Conservation (phyloP, 139 green algal genomes). For the Nannochloris sp. region DNA sequence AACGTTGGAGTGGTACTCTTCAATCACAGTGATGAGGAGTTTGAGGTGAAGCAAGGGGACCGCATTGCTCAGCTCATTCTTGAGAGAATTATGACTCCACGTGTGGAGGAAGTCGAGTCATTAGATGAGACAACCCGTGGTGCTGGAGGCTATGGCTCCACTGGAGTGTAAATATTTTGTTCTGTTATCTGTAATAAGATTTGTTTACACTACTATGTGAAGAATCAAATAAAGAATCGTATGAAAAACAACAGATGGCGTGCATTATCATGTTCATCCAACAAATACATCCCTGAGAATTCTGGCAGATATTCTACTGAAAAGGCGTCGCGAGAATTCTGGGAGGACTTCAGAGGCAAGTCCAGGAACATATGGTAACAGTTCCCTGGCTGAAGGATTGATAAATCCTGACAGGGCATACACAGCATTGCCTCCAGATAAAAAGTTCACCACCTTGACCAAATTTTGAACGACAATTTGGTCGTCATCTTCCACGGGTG, state of each 20-base stretch:
- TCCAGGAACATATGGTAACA: conserved; percentile 69
- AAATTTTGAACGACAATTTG: conserved; percentile 60
- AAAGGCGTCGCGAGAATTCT: conserved; percentile 49
- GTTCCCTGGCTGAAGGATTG: conserved; percentile 29
- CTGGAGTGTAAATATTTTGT: conserved; percentile 50
- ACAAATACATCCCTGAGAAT: conserved; percentile 65
- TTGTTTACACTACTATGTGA: neutral
- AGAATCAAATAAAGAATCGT: conserved; percentile 4
- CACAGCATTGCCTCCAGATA: conserved; percentile 34
- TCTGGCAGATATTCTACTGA: conserved; percentile 56
- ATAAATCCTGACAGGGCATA: conserved; percentile 1
- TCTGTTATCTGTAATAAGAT: neutral
- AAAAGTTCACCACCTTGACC: conserved; percentile 51
- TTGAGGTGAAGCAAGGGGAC: conserved; percentile 75
- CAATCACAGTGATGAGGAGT: conserved; percentile 87
- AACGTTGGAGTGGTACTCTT: conserved; percentile 93
- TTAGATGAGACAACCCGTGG: conserved; percentile 83
- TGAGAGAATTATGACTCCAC: conserved; percentile 86
- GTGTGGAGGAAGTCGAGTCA: conserved; percentile 85
- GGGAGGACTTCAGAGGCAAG: conserved; percentile 76
- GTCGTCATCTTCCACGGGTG: conserved; percentile 47
- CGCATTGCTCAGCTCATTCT: conserved; percentile 92
- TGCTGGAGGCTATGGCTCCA: conserved; percentile 89
- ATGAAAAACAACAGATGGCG: neutral
- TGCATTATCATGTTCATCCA: neutral